Base-by-base conservation (phyloP, 805 yeast species). In the Candida patagonica region DNA sequence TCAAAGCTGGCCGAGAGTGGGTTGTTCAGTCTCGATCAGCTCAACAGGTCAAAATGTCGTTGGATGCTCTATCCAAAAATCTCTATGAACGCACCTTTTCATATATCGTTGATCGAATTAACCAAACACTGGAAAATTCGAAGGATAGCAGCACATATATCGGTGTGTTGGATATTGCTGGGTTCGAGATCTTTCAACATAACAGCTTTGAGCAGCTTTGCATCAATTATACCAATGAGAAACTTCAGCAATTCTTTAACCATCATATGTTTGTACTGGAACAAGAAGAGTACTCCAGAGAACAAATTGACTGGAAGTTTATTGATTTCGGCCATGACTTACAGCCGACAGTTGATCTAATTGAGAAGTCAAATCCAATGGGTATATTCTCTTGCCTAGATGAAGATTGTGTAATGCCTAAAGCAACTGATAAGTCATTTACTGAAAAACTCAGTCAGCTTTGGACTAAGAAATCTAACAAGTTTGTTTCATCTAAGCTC, bases 181-280 rank as follows among this genome's bases (percentile, higher is more conserved):
- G 98, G 2, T 92, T 92, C 63, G 98, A 92, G 61, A 92, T 92
- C 53, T 92, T 92, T 56, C 94, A 89, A 42, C 84, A 80, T 50
- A 92, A 92, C 65, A 85, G 95, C 1, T 92, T 92, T 59, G 98
- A 92, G 60, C 98, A 92, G 63, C 71, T 92, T 46, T 92, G 98
- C 67, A 89, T 89, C 64, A 89, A 89, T 58, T 60, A 59, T 37
- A 96, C 94, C 44, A 89, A 89, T 62, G 98, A 92, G 62, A 89
- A 88, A 63, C 70, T 92, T 46, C 98, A 92, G 66, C 98, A 92
- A 61, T 92, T 89, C 59, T 92, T 92, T 60, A 92, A 92, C 61
- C 96, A 92, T 57, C 76, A 89, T 59, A 92, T 96, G 47, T 75
- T 92, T 61, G 94, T 92, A 53, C 83, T 95, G 1, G 98, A 92